Evolutionary conservation across 2,329 filamentous ascomycete species (phyloP), one percentile per base, ranked within the genome.

Genomic region (Ophiostoma montium): DNA sequence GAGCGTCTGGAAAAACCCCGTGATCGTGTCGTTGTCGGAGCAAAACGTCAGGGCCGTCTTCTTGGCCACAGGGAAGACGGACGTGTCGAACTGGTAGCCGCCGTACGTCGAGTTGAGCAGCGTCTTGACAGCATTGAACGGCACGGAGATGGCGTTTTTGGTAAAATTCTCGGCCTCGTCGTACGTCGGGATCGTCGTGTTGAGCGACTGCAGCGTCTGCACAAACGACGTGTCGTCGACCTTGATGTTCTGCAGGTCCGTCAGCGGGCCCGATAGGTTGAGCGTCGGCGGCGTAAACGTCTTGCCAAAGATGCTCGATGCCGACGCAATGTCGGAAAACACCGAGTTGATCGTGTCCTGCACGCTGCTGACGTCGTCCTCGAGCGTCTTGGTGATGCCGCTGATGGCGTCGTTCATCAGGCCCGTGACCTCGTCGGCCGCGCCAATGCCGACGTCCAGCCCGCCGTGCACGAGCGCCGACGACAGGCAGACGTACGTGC

Each of bases 31-130:
- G 65, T 92, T 87, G 61, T 87, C 79, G 38, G 86, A 86, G 69
- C 92, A 98, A 68, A 98, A 96, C 1, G 75, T 82, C 48, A 98
- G 71, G 35, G 79, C 69, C 63, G 94, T 75, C 68, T 94, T 95
- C 57, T 82, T 69, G 1, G 92, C 88, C 3, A 95, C 74, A 0
- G 89, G 87, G 57, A 98, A 90, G 10, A 83, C 65, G 12, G 77
- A 76, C 15, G 80, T 74, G 61, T 95, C 79, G 61, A 96, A 94
- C 31, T 71, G 74, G 70, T 88, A 96, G 53, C 70, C 74, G 46
- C 78, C 75, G 59, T 92, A 75, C 32, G 74, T 80, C 13, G 80
- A 67, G 55, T 87, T 83, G 59, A 98, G 75, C 43, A 84, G 69
- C 53, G 71, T 67, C 58, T 84, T 86, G 58, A 95, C 78, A 53